Evolutionary conservation across 768 basidiomycete species (phyloP).

Genomic region (Mycena crocata): DNA sequence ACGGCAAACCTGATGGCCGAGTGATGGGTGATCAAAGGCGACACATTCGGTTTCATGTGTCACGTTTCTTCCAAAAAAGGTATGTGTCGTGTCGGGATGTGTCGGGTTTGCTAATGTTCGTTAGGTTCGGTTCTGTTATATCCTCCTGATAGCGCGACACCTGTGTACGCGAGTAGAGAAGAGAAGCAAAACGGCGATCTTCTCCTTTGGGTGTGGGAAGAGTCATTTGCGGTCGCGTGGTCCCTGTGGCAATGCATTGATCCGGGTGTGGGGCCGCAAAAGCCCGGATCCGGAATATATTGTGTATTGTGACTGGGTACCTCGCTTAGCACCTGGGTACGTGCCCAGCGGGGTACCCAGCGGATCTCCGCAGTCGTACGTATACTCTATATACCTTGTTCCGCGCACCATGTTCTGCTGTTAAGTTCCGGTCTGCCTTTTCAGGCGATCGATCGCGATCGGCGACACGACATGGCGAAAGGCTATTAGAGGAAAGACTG

Average conservation of each 20-base stretch:
- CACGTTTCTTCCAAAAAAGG: no score
- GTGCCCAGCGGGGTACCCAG: slow-evolving; percentile 22
- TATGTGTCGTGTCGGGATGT: not conserved
- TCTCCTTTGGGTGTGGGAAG: not conserved
- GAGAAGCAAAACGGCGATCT: slow-evolving; percentile 10
- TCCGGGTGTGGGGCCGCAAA: not conserved
- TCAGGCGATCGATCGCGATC: no score
- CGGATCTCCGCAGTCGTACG: not conserved
- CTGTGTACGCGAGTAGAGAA: not conserved
- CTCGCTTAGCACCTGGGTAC: slow-evolving; percentile 21
- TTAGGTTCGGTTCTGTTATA: no score
- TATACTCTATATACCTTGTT: slow-evolving; percentile 17
- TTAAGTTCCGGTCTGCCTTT: no score
- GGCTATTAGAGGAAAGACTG: no score
- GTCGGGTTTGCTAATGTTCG: no score
- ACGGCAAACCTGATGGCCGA: no score
- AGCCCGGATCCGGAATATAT: slow-evolving; percentile 8
- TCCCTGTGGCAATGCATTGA: slow-evolving; percentile 9
- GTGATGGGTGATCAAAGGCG: no score
- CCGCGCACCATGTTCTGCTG: no score
- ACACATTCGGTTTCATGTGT: no score
- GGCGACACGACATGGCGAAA: no score
- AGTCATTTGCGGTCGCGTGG: not conserved
- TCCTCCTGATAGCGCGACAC: no score
- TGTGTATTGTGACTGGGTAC: slow-evolving; percentile 27